Evolutionary conservation across 768 basidiomycete species (phyloP).

Genomic region (Calocybe indica): DNA sequence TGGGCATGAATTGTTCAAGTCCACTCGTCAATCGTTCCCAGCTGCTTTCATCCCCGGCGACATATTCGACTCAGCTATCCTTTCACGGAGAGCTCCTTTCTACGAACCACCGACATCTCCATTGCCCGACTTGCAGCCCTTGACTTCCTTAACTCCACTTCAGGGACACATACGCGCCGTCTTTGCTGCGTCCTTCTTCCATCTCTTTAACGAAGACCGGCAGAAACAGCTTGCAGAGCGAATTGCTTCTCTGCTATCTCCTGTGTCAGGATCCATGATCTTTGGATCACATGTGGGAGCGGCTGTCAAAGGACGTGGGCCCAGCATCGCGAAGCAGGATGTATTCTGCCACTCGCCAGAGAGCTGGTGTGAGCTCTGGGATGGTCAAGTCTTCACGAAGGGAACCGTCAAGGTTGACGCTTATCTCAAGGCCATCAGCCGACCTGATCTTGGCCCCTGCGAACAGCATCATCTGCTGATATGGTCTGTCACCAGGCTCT

Average conservation of each 20-base stretch:
- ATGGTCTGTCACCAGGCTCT: slow-evolving; percentile 20
- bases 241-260: slow-evolving; percentile 36
- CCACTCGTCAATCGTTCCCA: slow-evolving; percentile 38
- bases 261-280: slow-evolving; percentile 37
- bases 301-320: slow-evolving; percentile 22
- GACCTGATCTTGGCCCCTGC: neutral
- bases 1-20: slow-evolving; percentile 46
- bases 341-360: slow-evolving; percentile 32
- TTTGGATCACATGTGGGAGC: slow-evolving; percentile 34
- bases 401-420: slow-evolving; percentile 24
- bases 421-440: slow-evolving; percentile 13
- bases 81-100: slow-evolving; percentile 19
- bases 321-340: neutral
- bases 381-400: slow-evolving; percentile 23
- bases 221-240: slow-evolving; percentile 36
- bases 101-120: slow-evolving; percentile 13
- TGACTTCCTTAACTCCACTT: slow-evolving; percentile 39
- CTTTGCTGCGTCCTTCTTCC: slow-evolving; percentile 46
- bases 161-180: slow-evolving; percentile 42
- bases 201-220: slow-evolving; percentile 36
- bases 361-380: slow-evolving; percentile 31
- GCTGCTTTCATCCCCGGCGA: slow-evolving; percentile 46
- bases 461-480: slow-evolving; percentile 9
- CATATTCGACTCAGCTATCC: slow-evolving; percentile 33
- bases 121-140: slow-evolving; percentile 18